Conservation (phyloP, 371 early-diverging fungal genomes). For the Mortierella sp. region DNA sequence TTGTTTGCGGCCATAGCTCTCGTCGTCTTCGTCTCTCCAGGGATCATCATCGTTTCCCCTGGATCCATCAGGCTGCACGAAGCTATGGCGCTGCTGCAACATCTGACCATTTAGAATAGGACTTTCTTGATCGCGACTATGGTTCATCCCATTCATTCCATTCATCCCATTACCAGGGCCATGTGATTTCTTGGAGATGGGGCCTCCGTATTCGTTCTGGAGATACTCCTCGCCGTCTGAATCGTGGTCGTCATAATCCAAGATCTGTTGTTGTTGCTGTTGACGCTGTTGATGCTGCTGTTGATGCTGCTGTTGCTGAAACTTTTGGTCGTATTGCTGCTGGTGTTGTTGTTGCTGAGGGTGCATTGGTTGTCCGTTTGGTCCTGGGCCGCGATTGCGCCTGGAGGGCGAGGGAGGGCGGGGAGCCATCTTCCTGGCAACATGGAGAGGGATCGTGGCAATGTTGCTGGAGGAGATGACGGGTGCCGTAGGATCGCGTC, state of each 20-base stretch:
- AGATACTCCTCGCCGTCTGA: slow-evolving; percentile 33
- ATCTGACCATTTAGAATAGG: slow-evolving; percentile 13
- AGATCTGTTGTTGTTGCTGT: slow-evolving; percentile 26
- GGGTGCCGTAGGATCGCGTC: slow-evolving; percentile 61
- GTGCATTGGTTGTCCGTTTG: slow-evolving; percentile 18
- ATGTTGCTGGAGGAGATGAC: slow-evolving; percentile 66
- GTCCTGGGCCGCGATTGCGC: slow-evolving; percentile 12
- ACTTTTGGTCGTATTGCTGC: slow-evolving; percentile 16
- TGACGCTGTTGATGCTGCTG: slow-evolving; percentile 17
- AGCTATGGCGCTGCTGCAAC: slow-evolving; percentile 32
- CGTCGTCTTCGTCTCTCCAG: slow-evolving; percentile 40
- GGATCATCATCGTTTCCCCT: slow-evolving; percentile 30
- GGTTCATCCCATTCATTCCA: neutral
- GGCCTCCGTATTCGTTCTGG: slow-evolving; percentile 18
- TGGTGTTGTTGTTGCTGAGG: slow-evolving; percentile 28
- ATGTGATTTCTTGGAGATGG: slow-evolving; percentile 4
- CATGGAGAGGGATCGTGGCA: slow-evolving; percentile 64
- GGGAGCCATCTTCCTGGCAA: slow-evolving; percentile 63
- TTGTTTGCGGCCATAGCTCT: slow-evolving; percentile 23
- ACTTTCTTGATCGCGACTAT: slow-evolving; percentile 9
- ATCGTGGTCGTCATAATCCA: slow-evolving; percentile 41
- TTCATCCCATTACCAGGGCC: slow-evolving; percentile 12
- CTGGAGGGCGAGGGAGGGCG: slow-evolving; percentile 60
- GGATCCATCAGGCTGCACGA: slow-evolving; percentile 19
- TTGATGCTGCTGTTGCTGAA: slow-evolving; percentile 22